Percentiles rank a stretch among this genome's conserved stretches.
Evolutionary conservation across 2,329 filamentous ascomycete genomes (phyloP).

Genomic region (Fusarium proliferatum): DNA sequence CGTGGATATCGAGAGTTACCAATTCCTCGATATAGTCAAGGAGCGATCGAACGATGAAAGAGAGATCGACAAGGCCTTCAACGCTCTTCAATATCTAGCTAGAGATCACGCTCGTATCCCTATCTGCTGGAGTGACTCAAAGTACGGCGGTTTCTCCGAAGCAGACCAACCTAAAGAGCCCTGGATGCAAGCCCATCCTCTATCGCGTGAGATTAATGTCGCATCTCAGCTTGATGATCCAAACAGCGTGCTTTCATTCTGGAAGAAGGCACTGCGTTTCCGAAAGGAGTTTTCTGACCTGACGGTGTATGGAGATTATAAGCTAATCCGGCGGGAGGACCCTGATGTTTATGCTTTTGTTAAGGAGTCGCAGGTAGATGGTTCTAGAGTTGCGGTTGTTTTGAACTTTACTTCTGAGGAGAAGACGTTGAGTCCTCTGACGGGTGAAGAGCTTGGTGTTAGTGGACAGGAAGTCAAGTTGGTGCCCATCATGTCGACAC

Average conservation of each 20-base stretch:
- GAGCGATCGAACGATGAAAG: constrained; percentile 45
- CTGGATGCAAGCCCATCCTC: constrained; percentile 50
- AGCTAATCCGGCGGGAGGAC: constrained; percentile 40
- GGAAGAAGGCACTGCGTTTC: constrained; percentile 47
- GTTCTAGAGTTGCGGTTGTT: constrained; percentile 43
- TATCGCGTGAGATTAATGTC: constrained; percentile 62
- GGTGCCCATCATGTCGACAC: constrained; percentile 46
- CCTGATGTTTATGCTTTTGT: constrained; percentile 45
- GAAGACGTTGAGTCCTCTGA: constrained; percentile 42
- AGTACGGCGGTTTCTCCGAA: constrained; percentile 51
- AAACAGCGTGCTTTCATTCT: constrained; percentile 50
- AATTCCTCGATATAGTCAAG: constrained; percentile 48
- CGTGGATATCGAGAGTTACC: constrained; percentile 61
- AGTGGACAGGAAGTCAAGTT: constrained; percentile 19
- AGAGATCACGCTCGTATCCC: constrained; percentile 75
- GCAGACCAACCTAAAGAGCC: constrained; percentile 46
- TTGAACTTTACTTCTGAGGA: constrained; percentile 49
- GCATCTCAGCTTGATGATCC: constrained; percentile 60
- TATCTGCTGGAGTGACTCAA: constrained; percentile 67
- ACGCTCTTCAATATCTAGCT: constrained; percentile 50
- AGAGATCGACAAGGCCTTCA: constrained; percentile 51
- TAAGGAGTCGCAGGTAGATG: constrained; percentile 44
- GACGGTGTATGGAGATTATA: constrained; percentile 51
- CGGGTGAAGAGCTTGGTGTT: constrained; percentile 40
- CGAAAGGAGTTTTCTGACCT: constrained; percentile 48